Evolutionary conservation across 2,329 filamentous ascomycete genomes (phyloP), one percentile per base, ranked within the genome.

Genomic region (Eurotiales sp.): DNA sequence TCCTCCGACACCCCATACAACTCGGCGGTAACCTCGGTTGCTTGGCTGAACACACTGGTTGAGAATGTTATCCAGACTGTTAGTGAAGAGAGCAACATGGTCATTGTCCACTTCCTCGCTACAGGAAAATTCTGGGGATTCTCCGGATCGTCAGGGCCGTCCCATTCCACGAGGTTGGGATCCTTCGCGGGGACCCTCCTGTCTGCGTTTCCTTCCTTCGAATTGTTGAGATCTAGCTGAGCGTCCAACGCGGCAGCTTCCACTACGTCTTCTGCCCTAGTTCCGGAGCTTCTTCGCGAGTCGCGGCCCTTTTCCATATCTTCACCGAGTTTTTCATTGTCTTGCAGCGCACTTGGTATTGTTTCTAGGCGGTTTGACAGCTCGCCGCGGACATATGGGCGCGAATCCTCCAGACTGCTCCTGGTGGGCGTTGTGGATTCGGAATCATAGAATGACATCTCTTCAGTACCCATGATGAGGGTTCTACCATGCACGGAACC

Each of bases 41-140:
- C 74, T 8, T 72, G 68, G 25, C 67, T 72, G 59, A 77, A 77
- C 42, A 79, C 66, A 40, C 70, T 73, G 39, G 67, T 73, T 10
- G 74, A 67, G 45, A 79, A 78, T 1, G 76, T 78, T 39, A 76
- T 69, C 56, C 65, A 70, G 50, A 79, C 69, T 0, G 74, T 75
- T 61, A 77, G 68, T 2, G 62, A 32, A 2, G 69, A 72, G 46
- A 76, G 64, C 1, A 66, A 56, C 25, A 72, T 58, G 1, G 75
- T 77, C 32, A 72, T 68, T 6, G 62, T 48, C 70, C 71, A 77
- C 62, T 73, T 77, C 23, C 37, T 47, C 21, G 40, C 52, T 3
- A 14, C 10, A 3, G 57, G 46, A 23, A 57, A 57, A 39, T 67
- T 67, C 47, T 64, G 64, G 2, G 64, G 64, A 25, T 67, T 64